Evolutionary conservation across 306 rosid genomes (phyloP).

Genomic region (Hippophae rhamnoides): DNA sequence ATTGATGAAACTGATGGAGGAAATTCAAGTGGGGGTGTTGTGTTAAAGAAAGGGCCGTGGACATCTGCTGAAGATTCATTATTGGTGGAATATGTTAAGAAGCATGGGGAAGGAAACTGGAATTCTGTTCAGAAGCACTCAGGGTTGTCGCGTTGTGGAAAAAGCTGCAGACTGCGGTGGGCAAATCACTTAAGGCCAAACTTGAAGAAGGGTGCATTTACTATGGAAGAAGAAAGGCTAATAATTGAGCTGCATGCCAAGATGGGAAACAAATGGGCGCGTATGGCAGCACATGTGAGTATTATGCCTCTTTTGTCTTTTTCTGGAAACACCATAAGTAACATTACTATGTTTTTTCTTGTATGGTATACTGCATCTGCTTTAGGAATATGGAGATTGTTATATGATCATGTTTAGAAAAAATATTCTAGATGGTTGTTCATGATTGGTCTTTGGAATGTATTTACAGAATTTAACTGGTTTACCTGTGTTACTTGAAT

Average conservation of each 20-base stretch:
- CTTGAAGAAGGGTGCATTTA: slow-evolving; percentile 87
- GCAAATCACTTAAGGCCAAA: slow-evolving; percentile 97
- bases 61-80: slow-evolving; percentile 80
- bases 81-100: slow-evolving; percentile 77
- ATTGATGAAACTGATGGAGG: slow-evolving; percentile 52
- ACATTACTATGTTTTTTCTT: slow-evolving; percentile 6
- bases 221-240: slow-evolving; percentile 63
- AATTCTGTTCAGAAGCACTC: slow-evolving; percentile 96
- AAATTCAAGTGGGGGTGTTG: slow-evolving; percentile 18
- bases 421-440: too few species aligned
- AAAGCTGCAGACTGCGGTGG: slow-evolving; percentile 97
- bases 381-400: background rate
- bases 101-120: slow-evolving; percentile 99
- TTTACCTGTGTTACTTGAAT: background rate
- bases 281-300: slow-evolving; percentile 89
- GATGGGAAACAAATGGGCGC: slow-evolving; percentile 99
- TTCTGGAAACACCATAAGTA: slow-evolving; percentile 2
- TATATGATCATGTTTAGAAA: background rate
- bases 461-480: background rate
- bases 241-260: slow-evolving; percentile 79
- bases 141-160: slow-evolving; percentile 83
- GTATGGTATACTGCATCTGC: background rate
- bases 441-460: background rate
- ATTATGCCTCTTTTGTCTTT: slow-evolving; percentile 17
- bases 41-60: slow-evolving; percentile 96